Conservation (phyloP, 257 asterid genomes). For the Voacanga thouarsii region DNA sequence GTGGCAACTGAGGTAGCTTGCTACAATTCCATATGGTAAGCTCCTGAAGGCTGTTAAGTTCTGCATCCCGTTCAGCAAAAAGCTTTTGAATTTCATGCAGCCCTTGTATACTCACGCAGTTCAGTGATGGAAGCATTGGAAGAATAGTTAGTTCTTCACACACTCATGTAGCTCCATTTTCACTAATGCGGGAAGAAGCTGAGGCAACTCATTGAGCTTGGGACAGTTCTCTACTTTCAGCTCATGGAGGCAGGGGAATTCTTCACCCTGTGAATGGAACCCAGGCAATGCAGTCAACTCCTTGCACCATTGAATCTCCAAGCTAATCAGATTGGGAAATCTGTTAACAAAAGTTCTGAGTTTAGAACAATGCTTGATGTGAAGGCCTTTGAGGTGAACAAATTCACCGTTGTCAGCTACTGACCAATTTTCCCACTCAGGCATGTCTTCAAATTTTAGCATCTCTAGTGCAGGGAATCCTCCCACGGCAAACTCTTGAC, state of each 20-base stretch:
- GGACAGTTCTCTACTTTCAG: too few species aligned
- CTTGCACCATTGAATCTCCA: neutral
- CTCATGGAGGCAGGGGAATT: too few species aligned
- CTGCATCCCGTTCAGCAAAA: neutral
- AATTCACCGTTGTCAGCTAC: neutral
- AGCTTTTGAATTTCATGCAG: neutral
- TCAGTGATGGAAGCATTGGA: slow-evolving; percentile 4
- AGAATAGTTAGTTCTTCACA: neutral
- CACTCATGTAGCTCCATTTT: too few species aligned
- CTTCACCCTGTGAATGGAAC: too few species aligned
- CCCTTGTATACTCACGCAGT: neutral
- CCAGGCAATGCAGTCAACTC: too few species aligned
- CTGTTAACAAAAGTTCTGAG: neutral
- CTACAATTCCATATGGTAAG: slow-evolving; percentile 4
- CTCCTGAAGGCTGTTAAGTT: neutral
- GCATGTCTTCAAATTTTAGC: slow-evolving; percentile 3
- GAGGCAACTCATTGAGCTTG: too few species aligned
- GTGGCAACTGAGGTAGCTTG: slow-evolving; percentile 7
- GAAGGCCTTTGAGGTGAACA: neutral
- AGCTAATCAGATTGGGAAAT: neutral
- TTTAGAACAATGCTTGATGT: slow-evolving; percentile 3
- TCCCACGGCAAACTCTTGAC: neutral
- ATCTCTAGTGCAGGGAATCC: slow-evolving; percentile 7
- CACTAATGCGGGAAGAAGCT: too few species aligned
- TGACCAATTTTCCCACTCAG: slow-evolving; percentile 5